Percentiles rank a stretch among this genome's conserved stretches.
phyloP scores from a whole-genome alignment of 208 protist species.

The Crithidia fasciculata region DNA sequence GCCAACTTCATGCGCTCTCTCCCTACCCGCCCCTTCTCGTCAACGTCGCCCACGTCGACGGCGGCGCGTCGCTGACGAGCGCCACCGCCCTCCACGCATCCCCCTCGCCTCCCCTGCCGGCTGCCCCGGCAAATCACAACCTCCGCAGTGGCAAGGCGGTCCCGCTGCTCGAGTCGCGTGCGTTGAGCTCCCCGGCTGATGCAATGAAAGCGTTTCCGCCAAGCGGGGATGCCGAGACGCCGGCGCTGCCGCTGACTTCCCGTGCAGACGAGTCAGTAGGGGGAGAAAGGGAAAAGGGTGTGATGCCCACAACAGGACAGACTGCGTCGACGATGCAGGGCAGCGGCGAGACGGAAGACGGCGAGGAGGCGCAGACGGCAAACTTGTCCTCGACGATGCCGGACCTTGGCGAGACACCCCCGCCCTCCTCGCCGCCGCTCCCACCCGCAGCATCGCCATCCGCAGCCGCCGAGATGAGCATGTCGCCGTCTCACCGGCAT shows the following conservation, averaged over 20 bases:
- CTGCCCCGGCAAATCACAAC: conserved; percentile 24
- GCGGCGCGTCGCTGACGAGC: background rate
- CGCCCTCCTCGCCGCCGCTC: background rate
- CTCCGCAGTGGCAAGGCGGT: conserved; percentile 6
- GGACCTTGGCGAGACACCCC: conserved; percentile 23
- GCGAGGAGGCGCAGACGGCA: background rate
- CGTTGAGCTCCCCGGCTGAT: background rate
- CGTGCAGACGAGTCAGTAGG: no score
- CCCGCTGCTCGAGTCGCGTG: conserved; percentile 4
- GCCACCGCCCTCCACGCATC: background rate
- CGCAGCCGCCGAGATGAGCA: background rate
- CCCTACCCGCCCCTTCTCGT: conserved; percentile 8
- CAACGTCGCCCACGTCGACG: background rate
- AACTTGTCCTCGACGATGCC: conserved; percentile 32
- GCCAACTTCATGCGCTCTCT: background rate
- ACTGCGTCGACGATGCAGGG: background rate
- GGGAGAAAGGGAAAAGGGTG: no score
- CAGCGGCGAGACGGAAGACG: background rate
- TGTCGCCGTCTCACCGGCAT: background rate
- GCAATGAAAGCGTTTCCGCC: background rate
- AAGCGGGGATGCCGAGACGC: no score
- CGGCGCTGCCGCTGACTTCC: background rate
- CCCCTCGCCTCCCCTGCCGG: conserved; percentile 18
- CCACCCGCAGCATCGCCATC: background rate
- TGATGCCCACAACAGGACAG: background rate